These are phyloP conservation scores for Boletus rubroflammeus DNA, from an alignment of 768 basidiomycete genomes.

Conservation along the genomic window DNA sequence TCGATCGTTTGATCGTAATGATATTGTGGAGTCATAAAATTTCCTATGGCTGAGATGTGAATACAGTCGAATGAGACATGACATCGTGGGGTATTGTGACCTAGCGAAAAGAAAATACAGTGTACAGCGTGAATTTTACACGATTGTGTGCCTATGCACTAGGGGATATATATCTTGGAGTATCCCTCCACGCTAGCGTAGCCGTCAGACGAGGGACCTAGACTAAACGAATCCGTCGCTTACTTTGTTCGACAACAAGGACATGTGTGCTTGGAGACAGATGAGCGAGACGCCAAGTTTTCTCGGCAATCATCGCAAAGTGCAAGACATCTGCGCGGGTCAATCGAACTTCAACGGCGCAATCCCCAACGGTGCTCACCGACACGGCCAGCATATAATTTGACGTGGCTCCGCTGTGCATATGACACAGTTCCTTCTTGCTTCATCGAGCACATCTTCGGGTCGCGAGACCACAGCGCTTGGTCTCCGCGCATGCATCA, in stretches of 20 bases:
- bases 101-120: constrained; percentile 1
- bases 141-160: background rate
- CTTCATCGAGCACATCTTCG: constrained; percentile 24
- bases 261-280: constrained; percentile 48
- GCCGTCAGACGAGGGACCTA: background rate
- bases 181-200: constrained; percentile 32
- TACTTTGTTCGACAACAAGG: constrained; percentile 50
- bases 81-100: constrained; percentile 14
- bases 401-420: constrained; percentile 66
- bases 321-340: constrained; percentile 41
- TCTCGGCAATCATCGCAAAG: constrained; percentile 52
- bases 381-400: constrained; percentile 84
- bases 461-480: constrained; percentile 16
- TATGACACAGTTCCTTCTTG: constrained; percentile 56
- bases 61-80: constrained; percentile 8
- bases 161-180: constrained; percentile 35
- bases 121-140: constrained; percentile 1
- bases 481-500: constrained; percentile 27
- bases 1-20: background rate
- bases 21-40: constrained; percentile 4
- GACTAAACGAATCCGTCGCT: constrained; percentile 14
- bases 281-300: constrained; percentile 47
- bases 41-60: background rate
- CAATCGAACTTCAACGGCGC: background rate
- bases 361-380: constrained; percentile 40